A percentile compares a stretch with the other conserved stretches of the same genome.
These are phyloP conservation scores for Annona cherimola DNA, from an alignment of 164 flowering plant species.

Conservation along the genomic window DNA sequence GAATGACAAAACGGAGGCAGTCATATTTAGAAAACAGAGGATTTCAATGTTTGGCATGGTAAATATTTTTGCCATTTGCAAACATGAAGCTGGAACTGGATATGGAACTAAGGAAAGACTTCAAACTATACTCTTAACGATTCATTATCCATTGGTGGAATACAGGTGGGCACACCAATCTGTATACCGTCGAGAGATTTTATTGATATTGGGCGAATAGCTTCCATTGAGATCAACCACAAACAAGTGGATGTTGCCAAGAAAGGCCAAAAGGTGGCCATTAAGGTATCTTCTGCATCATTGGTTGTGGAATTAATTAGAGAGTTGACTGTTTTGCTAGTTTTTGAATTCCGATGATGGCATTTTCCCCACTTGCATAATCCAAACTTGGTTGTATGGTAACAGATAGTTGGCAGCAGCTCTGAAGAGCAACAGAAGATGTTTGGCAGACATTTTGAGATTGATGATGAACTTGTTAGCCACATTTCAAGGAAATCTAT, in stretches of 20 bases:
- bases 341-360: not conserved
- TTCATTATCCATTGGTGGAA: not conserved
- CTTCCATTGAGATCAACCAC: constrained; percentile 87
- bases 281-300: constrained; percentile 57
- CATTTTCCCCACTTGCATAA: not conserved
- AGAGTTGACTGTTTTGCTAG: not conserved
- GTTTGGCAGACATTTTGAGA: constrained; percentile 89
- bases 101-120: not conserved
- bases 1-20: too few relatives aligned
- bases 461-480: constrained; percentile 91
- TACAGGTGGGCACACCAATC: constrained; percentile 86
- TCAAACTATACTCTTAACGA: not conserved
- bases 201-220: constrained; percentile 77
- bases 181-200: constrained; percentile 75
- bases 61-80: not conserved
- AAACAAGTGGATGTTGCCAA: constrained; percentile 81
- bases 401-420: constrained; percentile 62
- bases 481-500: constrained; percentile 76
- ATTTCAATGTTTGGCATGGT: not conserved
- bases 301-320: not conserved
- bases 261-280: constrained; percentile 89
- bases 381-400: not conserved
- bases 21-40: not conserved
- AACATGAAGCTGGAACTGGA: not conserved
- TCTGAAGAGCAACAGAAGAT: constrained; percentile 88